Percentiles rank a stretch among this genome's conserved stretches.
Evolutionary conservation across 2,329 filamentous ascomycete species (phyloP).

Genomic region (Huntiella abstrusa): DNA sequence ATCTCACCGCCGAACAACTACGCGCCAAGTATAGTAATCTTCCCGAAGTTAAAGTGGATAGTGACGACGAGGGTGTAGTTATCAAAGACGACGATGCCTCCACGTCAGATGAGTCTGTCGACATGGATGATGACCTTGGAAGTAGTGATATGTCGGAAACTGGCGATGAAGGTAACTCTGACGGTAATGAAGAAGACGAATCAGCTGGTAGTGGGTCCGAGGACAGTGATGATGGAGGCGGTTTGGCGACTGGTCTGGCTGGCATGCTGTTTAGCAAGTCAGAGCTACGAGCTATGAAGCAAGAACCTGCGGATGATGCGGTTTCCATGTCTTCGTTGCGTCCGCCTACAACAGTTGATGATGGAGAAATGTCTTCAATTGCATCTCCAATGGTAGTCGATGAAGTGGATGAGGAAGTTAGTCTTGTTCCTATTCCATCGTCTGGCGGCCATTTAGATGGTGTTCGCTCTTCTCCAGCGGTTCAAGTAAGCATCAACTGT

Average conservation of each 20-base stretch:
- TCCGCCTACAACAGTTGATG: background rate
- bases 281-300: constrained; percentile 33
- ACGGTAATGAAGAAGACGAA: constrained; percentile 28
- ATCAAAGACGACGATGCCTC: constrained; percentile 16
- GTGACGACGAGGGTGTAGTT: background rate
- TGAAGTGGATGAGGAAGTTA: constrained; percentile 12
- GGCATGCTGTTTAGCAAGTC: constrained; percentile 41
- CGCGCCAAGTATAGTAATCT: constrained; percentile 50
- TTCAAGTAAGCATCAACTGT: too few species aligned
- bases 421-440: constrained; percentile 11
- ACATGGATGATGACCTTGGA: constrained; percentile 24
- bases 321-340: background rate
- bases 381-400: constrained; percentile 11
- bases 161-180: constrained; percentile 27
- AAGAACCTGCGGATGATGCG: constrained; percentile 15
- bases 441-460: too few species aligned
- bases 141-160: constrained; percentile 26
- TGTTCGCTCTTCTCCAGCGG: too few species aligned
- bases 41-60: constrained; percentile 19
- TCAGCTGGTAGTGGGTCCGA: constrained; percentile 22
- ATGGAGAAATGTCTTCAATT: background rate
- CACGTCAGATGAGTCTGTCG: constrained; percentile 20
- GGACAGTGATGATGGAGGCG: constrained; percentile 18
- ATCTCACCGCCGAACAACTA: constrained; percentile 49
- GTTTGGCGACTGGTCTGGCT: constrained; percentile 29